These are phyloP conservation scores for Trichosanthes cucumerina DNA, from an alignment of 306 rosid genomes.

Conservation along the genomic window DNA sequence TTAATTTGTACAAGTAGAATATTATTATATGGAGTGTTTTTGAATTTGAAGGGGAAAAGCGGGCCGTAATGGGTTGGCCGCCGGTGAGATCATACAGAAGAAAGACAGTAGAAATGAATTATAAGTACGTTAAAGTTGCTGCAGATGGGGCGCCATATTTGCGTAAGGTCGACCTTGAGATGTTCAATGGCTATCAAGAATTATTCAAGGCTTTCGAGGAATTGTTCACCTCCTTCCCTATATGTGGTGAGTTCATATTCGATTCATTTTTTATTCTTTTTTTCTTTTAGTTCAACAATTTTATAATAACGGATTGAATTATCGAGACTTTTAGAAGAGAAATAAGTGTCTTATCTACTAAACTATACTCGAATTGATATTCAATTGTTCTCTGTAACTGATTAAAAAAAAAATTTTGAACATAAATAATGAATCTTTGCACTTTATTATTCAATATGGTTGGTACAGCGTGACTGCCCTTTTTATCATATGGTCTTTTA, in stretches of 20 bases:
- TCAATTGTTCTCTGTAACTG: no score
- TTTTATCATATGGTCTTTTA: no score
- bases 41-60: background rate
- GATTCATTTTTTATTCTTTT: no score
- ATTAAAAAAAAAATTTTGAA: no score
- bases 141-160: slow-evolving; percentile 8
- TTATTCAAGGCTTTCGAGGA: background rate
- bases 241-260: background rate
- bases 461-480: no score
- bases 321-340: no score
- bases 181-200: background rate
- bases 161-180: slow-evolving; percentile 8
- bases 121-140: slow-evolving; percentile 6
- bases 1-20: background rate
- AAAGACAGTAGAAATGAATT: slow-evolving; percentile 2
- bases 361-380: no score
- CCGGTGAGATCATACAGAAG: slow-evolving; percentile 12
- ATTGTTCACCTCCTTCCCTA: background rate
- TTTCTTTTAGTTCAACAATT: no score
- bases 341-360: no score
- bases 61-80: slow-evolving; percentile 7
- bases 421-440: no score
- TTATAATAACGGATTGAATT: no score
- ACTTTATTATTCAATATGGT: no score
- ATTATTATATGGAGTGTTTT: background rate